A percentile compares a stretch with the other conserved stretches of the same genome.
phyloP scores from a whole-genome alignment of 2,329 filamentous ascomycete species.

The Blastomyces parvus region DNA sequence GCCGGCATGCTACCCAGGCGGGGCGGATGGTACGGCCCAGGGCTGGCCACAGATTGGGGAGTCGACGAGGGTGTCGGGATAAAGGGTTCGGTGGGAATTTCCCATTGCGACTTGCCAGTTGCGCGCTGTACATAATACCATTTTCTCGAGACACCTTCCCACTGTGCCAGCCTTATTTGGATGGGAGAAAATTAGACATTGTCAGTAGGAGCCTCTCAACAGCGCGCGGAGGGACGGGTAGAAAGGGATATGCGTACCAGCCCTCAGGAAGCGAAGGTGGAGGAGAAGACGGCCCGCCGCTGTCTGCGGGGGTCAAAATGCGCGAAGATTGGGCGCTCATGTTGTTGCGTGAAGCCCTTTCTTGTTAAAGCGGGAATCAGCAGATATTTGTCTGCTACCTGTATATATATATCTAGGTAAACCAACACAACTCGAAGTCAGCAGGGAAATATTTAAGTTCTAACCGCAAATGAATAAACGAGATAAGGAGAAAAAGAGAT shows the following conservation, averaged over 20 bases:
- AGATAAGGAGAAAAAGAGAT: neutral
- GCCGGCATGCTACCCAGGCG: conserved; percentile 10
- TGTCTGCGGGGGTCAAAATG: conserved; percentile 25
- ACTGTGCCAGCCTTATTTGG: conserved; percentile 30
- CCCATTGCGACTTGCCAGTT: conserved; percentile 33
- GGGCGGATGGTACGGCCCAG: conserved; percentile 15
- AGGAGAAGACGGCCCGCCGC: conserved; percentile 31
- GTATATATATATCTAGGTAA: neutral
- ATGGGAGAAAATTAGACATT: neutral
- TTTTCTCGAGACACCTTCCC: conserved; percentile 30
- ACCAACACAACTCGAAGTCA: neutral
- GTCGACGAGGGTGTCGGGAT: conserved; percentile 27
- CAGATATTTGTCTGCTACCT: neutral
- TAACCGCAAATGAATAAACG: neutral
- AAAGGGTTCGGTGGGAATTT: conserved; percentile 33
- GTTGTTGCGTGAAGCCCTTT: neutral
- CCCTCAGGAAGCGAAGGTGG: conserved; percentile 32
- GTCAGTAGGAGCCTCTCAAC: neutral
- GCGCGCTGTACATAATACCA: conserved; percentile 35
- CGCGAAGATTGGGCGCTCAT: conserved; percentile 16
- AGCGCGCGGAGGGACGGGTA: neutral
- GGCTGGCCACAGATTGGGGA: conserved; percentile 19
- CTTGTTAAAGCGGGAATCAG: neutral
- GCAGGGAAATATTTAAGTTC: neutral
- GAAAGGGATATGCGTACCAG: conserved; percentile 24